Percentiles rank a stretch among this genome's conserved stretches.
phyloP scores from a whole-genome alignment of 2,329 filamentous ascomycete species.

The Raffaelea arxii region DNA sequence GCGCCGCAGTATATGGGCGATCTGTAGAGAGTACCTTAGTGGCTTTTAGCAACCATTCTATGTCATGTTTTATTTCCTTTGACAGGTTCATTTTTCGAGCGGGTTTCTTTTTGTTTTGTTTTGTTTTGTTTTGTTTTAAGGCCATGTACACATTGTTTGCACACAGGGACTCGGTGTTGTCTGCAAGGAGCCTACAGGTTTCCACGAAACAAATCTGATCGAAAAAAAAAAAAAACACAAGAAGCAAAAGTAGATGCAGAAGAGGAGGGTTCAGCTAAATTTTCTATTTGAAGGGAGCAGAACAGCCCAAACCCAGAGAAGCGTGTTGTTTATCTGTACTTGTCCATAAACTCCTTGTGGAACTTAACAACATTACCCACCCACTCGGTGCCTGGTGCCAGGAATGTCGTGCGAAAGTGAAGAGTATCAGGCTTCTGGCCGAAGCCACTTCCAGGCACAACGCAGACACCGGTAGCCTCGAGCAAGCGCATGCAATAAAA shows the following conservation, averaged over 20 bases:
- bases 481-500: constrained; percentile 90
- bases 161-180: no score
- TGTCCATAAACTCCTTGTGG: constrained; percentile 80
- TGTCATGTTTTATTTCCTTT: constrained; percentile 1
- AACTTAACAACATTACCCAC: constrained; percentile 79
- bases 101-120: no score
- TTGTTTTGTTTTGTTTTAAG: no score
- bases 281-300: no score
- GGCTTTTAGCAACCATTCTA: background rate
- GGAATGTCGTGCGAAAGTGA: constrained; percentile 94
- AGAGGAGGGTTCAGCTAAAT: no score
- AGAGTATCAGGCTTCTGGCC: constrained; percentile 85
- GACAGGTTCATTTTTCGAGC: background rate
- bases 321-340: constrained; percentile 55
- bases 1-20: no score
- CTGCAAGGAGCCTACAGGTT: no score
- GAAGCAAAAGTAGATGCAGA: background rate
- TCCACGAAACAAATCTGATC: background rate
- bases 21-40: background rate
- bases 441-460: constrained; percentile 87
- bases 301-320: no score
- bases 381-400: constrained; percentile 95
- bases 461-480: constrained; percentile 88
- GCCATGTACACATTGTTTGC: no score
- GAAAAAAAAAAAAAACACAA: background rate